Conservation (phyloP, 2,329 filamentous ascomycete genomes). For the Cladosporium phlei region DNA sequence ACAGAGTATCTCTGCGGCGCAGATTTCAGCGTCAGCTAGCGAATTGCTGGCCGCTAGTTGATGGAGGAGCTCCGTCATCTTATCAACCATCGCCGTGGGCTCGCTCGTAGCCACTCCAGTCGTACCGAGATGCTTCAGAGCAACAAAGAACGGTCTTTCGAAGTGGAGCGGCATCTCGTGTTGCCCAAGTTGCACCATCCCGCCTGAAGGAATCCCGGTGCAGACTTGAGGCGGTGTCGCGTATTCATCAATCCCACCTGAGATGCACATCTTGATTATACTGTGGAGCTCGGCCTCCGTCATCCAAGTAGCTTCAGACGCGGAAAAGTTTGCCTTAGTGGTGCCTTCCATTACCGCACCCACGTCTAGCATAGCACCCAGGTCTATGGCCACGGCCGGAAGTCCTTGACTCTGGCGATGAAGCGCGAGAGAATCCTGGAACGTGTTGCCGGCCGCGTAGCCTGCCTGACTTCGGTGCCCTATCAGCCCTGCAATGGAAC, state of each 20-base stretch:
- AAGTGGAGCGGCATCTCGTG: background rate
- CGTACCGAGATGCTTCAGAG: background rate
- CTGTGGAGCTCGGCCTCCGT: background rate
- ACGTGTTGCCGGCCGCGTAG: constrained; percentile 24
- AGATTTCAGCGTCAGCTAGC: background rate
- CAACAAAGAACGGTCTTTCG: background rate
- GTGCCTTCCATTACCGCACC: background rate
- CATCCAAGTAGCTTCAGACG: background rate
- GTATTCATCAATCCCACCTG: background rate
- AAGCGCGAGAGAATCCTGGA: constrained; percentile 23
- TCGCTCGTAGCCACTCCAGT: background rate
- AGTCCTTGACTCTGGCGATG: constrained; percentile 26
- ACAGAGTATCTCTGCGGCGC: background rate
- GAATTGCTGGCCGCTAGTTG: background rate
- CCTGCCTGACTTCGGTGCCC: constrained; percentile 23
- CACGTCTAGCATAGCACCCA: constrained; percentile 19
- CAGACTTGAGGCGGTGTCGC: background rate
- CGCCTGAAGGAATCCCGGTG: background rate
- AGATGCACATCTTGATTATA: background rate
- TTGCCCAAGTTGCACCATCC: background rate
- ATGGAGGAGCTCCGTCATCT: background rate
- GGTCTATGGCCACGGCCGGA: constrained; percentile 24
- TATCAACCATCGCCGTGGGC: background rate
- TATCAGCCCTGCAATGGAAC: constrained; percentile 21
- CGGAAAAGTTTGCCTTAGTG: background rate